Evolutionary conservation across 2,329 filamentous ascomycete species (phyloP), one percentile per base, ranked within the genome.

Genomic region (Colletotrichum zoysiae): DNA sequence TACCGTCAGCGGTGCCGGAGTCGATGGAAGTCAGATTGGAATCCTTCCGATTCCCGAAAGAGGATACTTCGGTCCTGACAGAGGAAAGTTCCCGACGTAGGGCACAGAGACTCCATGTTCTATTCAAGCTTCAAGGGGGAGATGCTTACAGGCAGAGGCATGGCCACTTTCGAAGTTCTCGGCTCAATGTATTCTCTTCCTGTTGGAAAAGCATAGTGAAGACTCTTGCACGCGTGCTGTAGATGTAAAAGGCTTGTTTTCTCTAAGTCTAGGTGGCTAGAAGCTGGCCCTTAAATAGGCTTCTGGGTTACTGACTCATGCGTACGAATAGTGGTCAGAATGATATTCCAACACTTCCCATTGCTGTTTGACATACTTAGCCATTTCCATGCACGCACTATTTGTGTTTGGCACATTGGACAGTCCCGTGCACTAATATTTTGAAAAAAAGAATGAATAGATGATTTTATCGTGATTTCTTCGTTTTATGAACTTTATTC

Each of bases 11-110:
- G 42, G 65, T 11, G 70, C 67, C 12, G 76, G 75, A 7, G 60
- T 76, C 3, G 75, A 76, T n/a, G 78, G 78, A 12, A 73, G 67
- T 18, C 74, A 75, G 46, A 46, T 73, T 9, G 76, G 76, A 1
- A 71, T 76, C 18, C 66, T 75, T 5, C 74, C 76, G 0, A 71
- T 79, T 9, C 76, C 77, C 1, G 66, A 73, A 23, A 74, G 76
- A 30, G 74, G 76, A 4, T 79, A 76, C 63, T 79, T 79, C 67
- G 78, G 78, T 0, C 77, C 77, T 0, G 76, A 77, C 42, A 76
- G 70, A 65, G 77, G 77, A 9, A 60, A 63, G 1, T 78, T 76
- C 26, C 74, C 73, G 20, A 23, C 55, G 1, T 67, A 67, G 26
- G 2, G 6, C 7, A 11, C 30, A 23, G 11, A 18, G 3, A 1